Evolutionary conservation across 306 rosid species (phyloP), one percentile per base, ranked within the genome.

Genomic region (Albizia julibrissin): DNA sequence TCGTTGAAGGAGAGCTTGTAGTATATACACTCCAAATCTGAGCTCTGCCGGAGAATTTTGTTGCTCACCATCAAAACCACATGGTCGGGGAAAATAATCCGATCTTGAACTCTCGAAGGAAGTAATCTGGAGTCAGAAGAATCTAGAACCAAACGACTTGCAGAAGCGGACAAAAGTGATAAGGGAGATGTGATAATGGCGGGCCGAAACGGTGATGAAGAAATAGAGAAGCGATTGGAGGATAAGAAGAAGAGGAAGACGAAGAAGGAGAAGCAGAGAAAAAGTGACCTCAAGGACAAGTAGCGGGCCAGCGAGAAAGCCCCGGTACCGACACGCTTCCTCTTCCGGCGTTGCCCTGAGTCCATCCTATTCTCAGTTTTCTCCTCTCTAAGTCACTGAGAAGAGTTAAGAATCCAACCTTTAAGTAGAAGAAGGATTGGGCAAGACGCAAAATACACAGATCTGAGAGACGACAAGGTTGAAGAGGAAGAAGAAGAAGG

Each of bases 81-180:
- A 24, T 89, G 91, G 58, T 91, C 93, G 19, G 91, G 93, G 70
- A 91, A 89, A 39, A 91, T 29, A 50, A 91, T 49, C 39, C 92
- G 90, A 46, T 83, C 84, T 69, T 84, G 76, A 1, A 89, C 84
- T 58, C 77, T 70, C 13, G 82, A 26, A 2, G 87, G 85, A 52
- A 72, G 80, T 8, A 59, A 79, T 47, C 69, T 67, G 22, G 71
- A 66, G 72, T 14, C 65, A 44, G 87, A 76, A 72, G 92, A 79
- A 44, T 87, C 92, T 0, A 89, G 88, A 19, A 87, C 21, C 0
- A 90, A 87, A 73, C 82, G 85, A 80, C 87, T 87, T 0, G 88
- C 79, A 43, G 91, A 87, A 68, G 83, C 82, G 42, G 89, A 86
- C 46, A 85, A 31, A 40, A 74, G 87, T 15, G 84, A 81, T 40